Evolutionary conservation across 192 early-diverging fungal genomes (phyloP).

Genomic region (Powellomyces hirtus): DNA sequence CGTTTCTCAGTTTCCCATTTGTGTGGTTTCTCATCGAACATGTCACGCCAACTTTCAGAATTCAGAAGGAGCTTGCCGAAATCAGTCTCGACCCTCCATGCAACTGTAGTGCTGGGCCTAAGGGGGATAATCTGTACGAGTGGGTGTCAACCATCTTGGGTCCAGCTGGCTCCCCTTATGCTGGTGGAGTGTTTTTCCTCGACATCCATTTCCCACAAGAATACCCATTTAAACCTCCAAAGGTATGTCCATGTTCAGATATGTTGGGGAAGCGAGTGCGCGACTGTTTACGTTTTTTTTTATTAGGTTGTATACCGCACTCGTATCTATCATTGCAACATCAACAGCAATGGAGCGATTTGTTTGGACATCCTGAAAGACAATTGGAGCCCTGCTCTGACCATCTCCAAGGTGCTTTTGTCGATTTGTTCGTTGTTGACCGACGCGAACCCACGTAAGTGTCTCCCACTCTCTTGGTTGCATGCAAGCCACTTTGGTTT

Average conservation of each 20-base stretch:
- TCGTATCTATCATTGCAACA: conserved; percentile 97
- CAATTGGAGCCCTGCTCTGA: conserved; percentile 98
- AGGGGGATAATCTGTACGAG: conserved; percentile 93
- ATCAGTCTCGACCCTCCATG: conserved; percentile 93
- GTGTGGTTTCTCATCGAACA: background rate
- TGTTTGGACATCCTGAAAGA: conserved; percentile 98
- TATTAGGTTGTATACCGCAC: conserved; percentile 88
- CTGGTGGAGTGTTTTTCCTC: conserved; percentile 95
- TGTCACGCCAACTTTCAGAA: conserved; percentile 46
- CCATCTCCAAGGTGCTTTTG: conserved; percentile 96
- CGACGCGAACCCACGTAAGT: conserved; percentile 74
- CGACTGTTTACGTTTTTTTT: background rate
- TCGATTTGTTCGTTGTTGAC: conserved; percentile 98
- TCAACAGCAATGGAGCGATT: conserved; percentile 97
- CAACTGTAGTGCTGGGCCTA: conserved; percentile 94
- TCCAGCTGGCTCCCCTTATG: conserved; percentile 88
- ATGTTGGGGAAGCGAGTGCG: background rate
- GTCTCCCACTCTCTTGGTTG: no score
- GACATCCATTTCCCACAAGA: conserved; percentile 97
- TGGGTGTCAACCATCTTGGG: conserved; percentile 95
- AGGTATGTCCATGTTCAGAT: conserved; percentile 67
- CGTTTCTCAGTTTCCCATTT: background rate
- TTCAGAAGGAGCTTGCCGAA: conserved; percentile 97
- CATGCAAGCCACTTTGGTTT: no score
- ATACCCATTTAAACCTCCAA: conserved; percentile 98